Evolutionary conservation across 345 rosid genomes (phyloP).

Genomic region (Sonneratia caseolaris): DNA sequence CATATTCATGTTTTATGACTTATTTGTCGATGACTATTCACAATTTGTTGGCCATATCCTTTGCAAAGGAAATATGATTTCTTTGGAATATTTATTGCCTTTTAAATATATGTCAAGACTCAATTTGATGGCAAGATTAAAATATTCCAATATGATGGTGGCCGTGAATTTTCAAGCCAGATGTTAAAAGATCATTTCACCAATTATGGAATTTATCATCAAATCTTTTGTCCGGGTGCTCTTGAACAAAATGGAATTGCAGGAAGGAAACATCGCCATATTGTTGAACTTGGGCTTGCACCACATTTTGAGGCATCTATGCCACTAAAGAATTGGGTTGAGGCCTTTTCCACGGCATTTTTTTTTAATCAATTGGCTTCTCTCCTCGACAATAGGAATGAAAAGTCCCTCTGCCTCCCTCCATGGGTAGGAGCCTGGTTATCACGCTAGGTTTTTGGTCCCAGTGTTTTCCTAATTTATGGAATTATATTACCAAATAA

Average conservation of each 20-base stretch:
- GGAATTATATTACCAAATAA: neutral
- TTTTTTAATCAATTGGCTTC: neutral
- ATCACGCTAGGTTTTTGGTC: neutral
- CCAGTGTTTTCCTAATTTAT: neutral
- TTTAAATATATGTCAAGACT: neutral
- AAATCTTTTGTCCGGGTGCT: neutral
- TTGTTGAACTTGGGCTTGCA: neutral
- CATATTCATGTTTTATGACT: constrained; percentile 3
- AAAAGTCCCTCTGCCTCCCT: too few relatives aligned
- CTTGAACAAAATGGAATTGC: neutral
- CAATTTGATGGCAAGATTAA: neutral
- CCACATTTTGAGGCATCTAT: neutral
- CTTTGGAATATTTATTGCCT: neutral
- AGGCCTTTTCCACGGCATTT: neutral
- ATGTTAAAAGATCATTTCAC: neutral
- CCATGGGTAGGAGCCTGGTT: too few relatives aligned
- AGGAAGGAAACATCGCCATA: neutral
- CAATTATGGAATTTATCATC: neutral
- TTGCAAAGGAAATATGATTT: constrained; percentile 6
- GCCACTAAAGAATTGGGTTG: neutral
- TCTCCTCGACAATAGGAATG: accelerated
- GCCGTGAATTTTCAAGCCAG: neutral
- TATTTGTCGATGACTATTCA: constrained; percentile 5
- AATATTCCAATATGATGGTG: neutral
- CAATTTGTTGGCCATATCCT: constrained; percentile 5